Evolutionary conservation across 225 moss, liverwort and hornwort species (phyloP), one percentile per base, ranked within the genome.

Genomic region (Rhytidiadelphus loreus): DNA sequence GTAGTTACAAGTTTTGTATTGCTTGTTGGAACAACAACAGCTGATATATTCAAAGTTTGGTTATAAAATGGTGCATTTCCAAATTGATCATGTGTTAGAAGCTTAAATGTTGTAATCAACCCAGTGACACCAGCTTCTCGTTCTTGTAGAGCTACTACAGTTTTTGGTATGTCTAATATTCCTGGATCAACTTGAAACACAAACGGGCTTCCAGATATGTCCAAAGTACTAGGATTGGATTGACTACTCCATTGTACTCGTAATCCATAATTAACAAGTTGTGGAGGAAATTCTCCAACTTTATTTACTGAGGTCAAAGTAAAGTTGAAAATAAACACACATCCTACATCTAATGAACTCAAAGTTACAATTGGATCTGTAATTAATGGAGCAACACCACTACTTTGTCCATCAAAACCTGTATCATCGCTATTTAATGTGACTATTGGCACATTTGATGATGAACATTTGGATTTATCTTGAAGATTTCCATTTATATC

Each of bases 51-150:
- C 21, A 95, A 92, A n/a, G 94, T 93, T 83, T 95, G 93, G 32
- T 92, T 93, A 60, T 93, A 95, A 87, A 92, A 92, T 25, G 94
- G 91, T 15, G 89, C 52, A 66, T 95, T 95, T 64, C 94, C 93
- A 50, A n/a, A 91, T 58, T 69, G 88, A 89, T 95, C 93, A 15
- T 81, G 79, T 35, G 93, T 93, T 13, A 88, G 8, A 59, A 95
- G 87, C 7, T 74, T 86, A 86, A 95, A 95, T 43, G 83, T 90
- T 83, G 93, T 93, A 57, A 66, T 92, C 41, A 95, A 90, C 12
- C 93, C 92, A 43, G 80, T 91, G 39, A 80, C 28, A 58, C 91
- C 29, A 48, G 88, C 91, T 73, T 89, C 58, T 76, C 86, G 87
- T 80, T 70, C 25, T 65, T 91, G 85, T 46, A 95, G 78, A 32